Conservation (phyloP, 2,329 filamentous ascomycete species). For the Aspergillus chevalieri region DNA sequence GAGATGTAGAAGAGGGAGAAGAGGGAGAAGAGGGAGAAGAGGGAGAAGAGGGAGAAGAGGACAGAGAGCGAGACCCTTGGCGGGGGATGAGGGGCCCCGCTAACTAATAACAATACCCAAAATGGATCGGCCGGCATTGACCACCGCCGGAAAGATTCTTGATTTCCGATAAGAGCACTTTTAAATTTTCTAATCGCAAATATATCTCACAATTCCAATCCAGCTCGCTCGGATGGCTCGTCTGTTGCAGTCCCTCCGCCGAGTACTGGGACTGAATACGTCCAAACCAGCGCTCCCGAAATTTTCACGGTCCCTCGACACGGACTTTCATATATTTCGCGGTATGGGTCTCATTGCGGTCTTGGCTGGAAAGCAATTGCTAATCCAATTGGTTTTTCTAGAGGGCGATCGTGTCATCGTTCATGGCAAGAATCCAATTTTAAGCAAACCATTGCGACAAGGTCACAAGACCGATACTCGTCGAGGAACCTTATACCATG, state of each 20-base stretch:
- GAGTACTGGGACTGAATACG: slow-evolving; percentile 21
- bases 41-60: neutral
- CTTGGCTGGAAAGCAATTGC: neutral
- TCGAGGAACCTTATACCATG: slow-evolving; percentile 36
- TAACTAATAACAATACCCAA: no score
- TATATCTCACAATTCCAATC: neutral
- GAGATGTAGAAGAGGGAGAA: neutral
- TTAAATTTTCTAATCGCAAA: no score
- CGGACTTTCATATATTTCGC: slow-evolving; percentile 34
- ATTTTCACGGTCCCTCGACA: slow-evolving; percentile 27
- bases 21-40: neutral
- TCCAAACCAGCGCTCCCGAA: slow-evolving; percentile 8
- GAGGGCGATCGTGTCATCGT: slow-evolving; percentile 42
- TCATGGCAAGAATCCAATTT: slow-evolving; percentile 31
- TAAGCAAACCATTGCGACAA: slow-evolving; percentile 38
- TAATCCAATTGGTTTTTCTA: slow-evolving; percentile 9
- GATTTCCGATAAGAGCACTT: no score
- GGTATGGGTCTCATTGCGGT: slow-evolving; percentile 17
- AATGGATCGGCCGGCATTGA: no score
- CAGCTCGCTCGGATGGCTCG: slow-evolving; percentile 26
- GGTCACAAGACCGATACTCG: slow-evolving; percentile 31
- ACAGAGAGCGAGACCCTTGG: neutral
- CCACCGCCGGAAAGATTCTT: no score
- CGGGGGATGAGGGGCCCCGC: no score
- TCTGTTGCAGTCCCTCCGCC: slow-evolving; percentile 27